Evolutionary conservation across 2,329 filamentous ascomycete genomes (phyloP), one percentile per base, ranked within the genome.

Genomic region (Chalaropsis thielavioides): DNA sequence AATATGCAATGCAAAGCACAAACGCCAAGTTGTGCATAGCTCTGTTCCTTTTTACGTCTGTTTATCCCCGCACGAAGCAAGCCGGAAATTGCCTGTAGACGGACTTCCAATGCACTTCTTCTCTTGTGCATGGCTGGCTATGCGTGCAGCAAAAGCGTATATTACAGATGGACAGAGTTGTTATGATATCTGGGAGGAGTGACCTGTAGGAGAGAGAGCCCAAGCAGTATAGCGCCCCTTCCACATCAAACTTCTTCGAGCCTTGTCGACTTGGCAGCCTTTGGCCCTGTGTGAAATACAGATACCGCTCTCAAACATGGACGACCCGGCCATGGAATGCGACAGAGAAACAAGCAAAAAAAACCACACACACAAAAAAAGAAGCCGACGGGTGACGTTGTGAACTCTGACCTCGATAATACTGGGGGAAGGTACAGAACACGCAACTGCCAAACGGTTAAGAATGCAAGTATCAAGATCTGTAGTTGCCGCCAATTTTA

Each of bases 41-140:
- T 38, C 35, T 38, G 35, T 38, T 38, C 35, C 35, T 38, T 38
- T 35, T n/a, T 7, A 35, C 13, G 13, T 10, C 15, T 58, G 13
- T 58, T 35, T 35, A 35, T 31, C 13, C 27, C 31, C 27, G 51
- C 51, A 58, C 51, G 51, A 58, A 35, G 27, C 51, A 58, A 27
- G 6, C 17, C 15, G 51, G 51, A 58, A 58, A 58, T 58, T 58
- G 13, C 24, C 17, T 7, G 15, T n/a, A 35, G 51, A 17, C 13
- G 27, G 24, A 38, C 15, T 17, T 31, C 17, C 8, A 17, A n/a
- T 58, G 51, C 24, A 13, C 11, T 35, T 35, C 51, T n/a, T n/a
- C 27, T 58, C 35, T 58, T 58, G 51, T 58, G 51, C 51, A 58
- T 27, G 27, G 51, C n/a, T 27, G 27, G 51, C n/a, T 58, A 58